phyloP scores from a whole-genome alignment of 148 eudicot species.

The Vaccinium corymbosum region DNA sequence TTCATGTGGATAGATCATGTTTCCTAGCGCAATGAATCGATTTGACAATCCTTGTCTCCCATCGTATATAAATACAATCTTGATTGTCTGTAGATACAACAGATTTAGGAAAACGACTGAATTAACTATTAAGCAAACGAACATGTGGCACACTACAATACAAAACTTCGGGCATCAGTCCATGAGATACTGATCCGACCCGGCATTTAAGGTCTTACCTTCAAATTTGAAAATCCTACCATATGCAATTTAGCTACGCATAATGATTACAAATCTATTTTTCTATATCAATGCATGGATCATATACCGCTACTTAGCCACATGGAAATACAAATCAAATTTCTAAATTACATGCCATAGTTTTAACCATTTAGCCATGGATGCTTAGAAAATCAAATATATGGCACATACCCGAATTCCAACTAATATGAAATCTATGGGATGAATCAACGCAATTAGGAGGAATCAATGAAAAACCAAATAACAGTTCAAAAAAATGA shows the following conservation, averaged over 20 bases:
- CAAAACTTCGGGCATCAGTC: background rate
- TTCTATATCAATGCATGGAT: background rate
- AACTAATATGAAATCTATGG: background rate
- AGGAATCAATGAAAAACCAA: background rate
- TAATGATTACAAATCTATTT: background rate
- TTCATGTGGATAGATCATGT: background rate
- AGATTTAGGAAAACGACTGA: background rate
- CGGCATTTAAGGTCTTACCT: background rate
- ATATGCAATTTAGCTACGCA: background rate
- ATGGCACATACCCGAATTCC: background rate
- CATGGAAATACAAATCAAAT: background rate
- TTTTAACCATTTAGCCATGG: background rate
- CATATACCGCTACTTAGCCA: background rate
- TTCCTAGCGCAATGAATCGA: background rate
- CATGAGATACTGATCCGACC: background rate
- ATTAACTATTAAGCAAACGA: background rate
- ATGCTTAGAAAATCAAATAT: background rate
- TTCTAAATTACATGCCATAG: background rate
- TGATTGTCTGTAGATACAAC: background rate
- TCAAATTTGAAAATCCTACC: background rate
- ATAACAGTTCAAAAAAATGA: background rate
- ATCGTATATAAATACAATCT: background rate
- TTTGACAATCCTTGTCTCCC: slow-evolving; percentile 5
- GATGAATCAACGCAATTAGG: background rate
- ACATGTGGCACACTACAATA: background rate